These are phyloP conservation scores for Gentiana straminea DNA, from an alignment of 257 asterid genomes.

Conservation along the genomic window DNA sequence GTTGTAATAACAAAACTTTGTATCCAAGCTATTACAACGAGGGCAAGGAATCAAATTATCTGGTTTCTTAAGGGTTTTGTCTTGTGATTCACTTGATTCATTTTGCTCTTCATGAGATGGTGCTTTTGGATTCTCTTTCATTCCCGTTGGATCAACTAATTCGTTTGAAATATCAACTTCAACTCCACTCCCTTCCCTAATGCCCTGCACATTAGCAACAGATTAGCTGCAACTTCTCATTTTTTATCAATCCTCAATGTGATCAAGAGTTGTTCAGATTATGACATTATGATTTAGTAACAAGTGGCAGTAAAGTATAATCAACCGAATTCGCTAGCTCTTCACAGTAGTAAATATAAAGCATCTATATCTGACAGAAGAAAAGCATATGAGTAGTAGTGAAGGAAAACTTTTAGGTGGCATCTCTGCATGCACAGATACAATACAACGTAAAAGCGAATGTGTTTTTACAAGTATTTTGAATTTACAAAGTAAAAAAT, in stretches of 20 bases:
- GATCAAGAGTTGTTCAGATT: neutral
- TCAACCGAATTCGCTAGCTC: no score
- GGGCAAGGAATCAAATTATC: slow-evolving; percentile 93
- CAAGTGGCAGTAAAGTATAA: no score
- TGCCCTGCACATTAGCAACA: slow-evolving; percentile 1
- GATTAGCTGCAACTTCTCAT: neutral
- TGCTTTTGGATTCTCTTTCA: slow-evolving; percentile 23
- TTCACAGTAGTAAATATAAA: no score
- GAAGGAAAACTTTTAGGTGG: no score
- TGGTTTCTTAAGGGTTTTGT: slow-evolving; percentile 65
- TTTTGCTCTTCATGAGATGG: slow-evolving; percentile 38
- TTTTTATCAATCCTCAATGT: neutral
- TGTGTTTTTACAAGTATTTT: no score
- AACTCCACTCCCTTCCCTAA: slow-evolving; percentile 21
- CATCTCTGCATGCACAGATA: no score
- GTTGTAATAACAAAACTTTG: slow-evolving; percentile 91
- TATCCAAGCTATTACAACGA: slow-evolving; percentile 96
- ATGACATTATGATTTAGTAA: no score
- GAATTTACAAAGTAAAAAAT: no score
- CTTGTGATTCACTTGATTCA: slow-evolving; percentile 46
- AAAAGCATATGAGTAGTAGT: no score
- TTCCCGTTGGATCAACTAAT: slow-evolving; percentile 18
- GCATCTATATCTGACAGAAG: no score
- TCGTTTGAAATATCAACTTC: slow-evolving; percentile 26
- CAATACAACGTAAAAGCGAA: no score